Conservation (phyloP, 2,329 filamentous ascomycete genomes). For the Penicillium digitatum region DNA sequence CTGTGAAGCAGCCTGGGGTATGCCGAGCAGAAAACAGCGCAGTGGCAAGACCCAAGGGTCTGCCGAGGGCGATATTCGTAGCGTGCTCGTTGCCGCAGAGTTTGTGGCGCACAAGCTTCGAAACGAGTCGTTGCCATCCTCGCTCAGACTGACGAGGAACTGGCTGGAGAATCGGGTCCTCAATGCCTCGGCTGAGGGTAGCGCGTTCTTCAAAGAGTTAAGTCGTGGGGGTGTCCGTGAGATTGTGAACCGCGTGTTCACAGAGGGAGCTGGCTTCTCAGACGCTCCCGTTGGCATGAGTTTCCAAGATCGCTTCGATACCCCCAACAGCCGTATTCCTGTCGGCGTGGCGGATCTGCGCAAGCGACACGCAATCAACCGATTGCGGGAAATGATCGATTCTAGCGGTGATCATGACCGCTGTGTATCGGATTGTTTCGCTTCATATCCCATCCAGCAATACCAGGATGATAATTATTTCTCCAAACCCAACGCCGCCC, state of each 20-base stretch:
- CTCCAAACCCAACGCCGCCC: constrained; percentile 78
- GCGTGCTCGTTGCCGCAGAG: constrained; percentile 61
- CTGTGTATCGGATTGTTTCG: constrained; percentile 69
- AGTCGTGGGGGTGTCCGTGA: constrained; percentile 62
- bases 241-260: constrained; percentile 63
- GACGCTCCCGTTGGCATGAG: constrained; percentile 38
- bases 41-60: constrained; percentile 43
- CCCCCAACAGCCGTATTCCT: constrained; percentile 26
- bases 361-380: constrained; percentile 57
- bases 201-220: constrained; percentile 53
- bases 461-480: constrained; percentile 92
- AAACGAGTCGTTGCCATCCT: constrained; percentile 36
- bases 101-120: constrained; percentile 61
- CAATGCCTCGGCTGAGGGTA: constrained; percentile 51
- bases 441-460: constrained; percentile 77
- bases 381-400: constrained; percentile 59
- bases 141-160: constrained; percentile 49
- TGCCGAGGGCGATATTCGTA: constrained; percentile 57
- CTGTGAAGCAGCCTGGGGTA: constrained; percentile 64
- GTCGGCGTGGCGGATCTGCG: constrained; percentile 58
- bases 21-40: constrained; percentile 55
- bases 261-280: constrained; percentile 61
- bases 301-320: constrained; percentile 35
- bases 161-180: constrained; percentile 61
- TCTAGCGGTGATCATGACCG: constrained; percentile 60